Evolutionary conservation across 2,329 filamentous ascomycete species (phyloP).

Genomic region (Helicocarpus griseus): DNA sequence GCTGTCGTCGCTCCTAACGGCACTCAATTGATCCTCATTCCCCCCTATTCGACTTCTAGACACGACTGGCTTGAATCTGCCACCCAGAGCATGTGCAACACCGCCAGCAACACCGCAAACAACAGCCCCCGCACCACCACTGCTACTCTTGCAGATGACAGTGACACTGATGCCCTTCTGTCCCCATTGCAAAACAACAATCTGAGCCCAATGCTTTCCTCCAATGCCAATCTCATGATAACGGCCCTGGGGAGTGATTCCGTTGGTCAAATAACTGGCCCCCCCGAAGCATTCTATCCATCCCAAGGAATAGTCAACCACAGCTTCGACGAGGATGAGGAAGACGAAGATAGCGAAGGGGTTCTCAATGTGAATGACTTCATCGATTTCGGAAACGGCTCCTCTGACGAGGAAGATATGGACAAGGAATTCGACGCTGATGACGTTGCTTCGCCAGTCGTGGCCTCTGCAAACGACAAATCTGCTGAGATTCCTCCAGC

Average conservation of each 20-base stretch:
- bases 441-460: constrained; percentile 33
- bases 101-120: constrained; percentile 32
- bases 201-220: constrained; percentile 50
- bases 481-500: neutral
- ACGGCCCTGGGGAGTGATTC: constrained; percentile 52
- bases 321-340: constrained; percentile 52
- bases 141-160: constrained; percentile 34
- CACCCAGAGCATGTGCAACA: constrained; percentile 32
- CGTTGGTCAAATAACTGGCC: constrained; percentile 57
- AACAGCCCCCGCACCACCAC: constrained; percentile 34
- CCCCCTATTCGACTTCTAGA: constrained; percentile 36
- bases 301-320: constrained; percentile 46
- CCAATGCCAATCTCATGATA: constrained; percentile 68
- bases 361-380: constrained; percentile 61
- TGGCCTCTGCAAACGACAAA: constrained; percentile 34
- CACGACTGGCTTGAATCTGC: constrained; percentile 37
- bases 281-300: constrained; percentile 66
- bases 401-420: constrained; percentile 50
- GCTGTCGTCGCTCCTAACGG: constrained; percentile 39
- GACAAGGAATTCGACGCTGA: constrained; percentile 41
- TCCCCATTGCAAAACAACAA: constrained; percentile 26
- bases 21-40: constrained; percentile 39
- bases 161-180: constrained; percentile 33
- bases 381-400: constrained; percentile 54
- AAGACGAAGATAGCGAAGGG: constrained; percentile 56